phyloP scores from a whole-genome alignment of 129 eudicot genomes.

The Pulicaria dysenterica region DNA sequence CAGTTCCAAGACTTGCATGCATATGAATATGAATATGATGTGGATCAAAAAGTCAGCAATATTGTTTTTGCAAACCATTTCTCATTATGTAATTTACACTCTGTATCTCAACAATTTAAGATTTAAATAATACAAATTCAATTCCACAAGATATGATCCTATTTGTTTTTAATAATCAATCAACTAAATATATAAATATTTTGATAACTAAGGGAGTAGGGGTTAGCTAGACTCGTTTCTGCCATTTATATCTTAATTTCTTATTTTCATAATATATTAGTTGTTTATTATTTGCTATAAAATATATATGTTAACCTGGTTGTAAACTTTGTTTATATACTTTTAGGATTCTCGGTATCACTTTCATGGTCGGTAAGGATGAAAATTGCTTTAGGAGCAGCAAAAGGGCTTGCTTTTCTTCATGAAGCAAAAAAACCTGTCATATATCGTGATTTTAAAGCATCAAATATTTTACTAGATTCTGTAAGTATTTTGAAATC shows the following conservation, averaged over 20 bases:
- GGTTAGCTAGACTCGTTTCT: no score
- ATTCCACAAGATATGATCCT: no score
- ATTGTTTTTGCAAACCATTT: background rate
- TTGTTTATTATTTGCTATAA: no score
- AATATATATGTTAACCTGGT: no score
- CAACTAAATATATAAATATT: no score
- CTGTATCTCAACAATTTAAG: no score
- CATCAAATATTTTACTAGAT: slow-evolving; percentile 76
- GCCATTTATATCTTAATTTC: no score
- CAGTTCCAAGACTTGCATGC: slow-evolving; percentile 29
- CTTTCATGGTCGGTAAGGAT: slow-evolving; percentile 82
- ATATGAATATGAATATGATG: no score
- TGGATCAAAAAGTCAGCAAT: slow-evolving; percentile 31
- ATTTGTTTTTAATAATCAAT: no score
- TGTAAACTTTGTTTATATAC: background rate
- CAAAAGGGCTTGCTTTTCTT: slow-evolving; percentile 79
- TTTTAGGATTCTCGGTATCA: slow-evolving; percentile 66
- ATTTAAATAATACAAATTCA: no score
- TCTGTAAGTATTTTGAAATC: slow-evolving; percentile 44
- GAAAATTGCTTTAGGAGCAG: slow-evolving; percentile 76
- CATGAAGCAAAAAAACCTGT: slow-evolving; percentile 78
- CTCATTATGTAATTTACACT: background rate
- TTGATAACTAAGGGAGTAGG: no score
- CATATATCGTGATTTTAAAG: slow-evolving; percentile 78
- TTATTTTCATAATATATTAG: no score